These are phyloP conservation scores for Lablab purpureus DNA, from an alignment of 306 rosid genomes.

Conservation along the genomic window DNA sequence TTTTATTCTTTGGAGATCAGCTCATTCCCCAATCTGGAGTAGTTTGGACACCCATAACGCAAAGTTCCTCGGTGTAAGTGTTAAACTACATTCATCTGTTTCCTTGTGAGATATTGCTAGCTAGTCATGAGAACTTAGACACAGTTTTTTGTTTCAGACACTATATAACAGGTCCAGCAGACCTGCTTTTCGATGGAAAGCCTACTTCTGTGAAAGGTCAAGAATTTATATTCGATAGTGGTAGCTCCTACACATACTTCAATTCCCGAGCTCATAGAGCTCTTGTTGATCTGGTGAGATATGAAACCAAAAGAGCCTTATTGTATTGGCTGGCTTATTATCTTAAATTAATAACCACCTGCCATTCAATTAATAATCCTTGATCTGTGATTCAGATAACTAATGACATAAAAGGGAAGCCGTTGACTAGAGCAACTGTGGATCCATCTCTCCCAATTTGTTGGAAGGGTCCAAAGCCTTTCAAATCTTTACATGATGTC, in stretches of 20 bases:
- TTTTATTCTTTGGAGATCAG: slow-evolving; percentile 72
- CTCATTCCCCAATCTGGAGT: slow-evolving; percentile 63
- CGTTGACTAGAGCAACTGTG: slow-evolving; percentile 49
- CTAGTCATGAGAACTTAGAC: neutral
- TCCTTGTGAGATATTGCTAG: neutral
- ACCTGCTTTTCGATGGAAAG: slow-evolving; percentile 61
- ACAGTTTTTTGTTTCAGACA: slow-evolving; percentile 56
- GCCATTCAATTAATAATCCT: slow-evolving; percentile 11
- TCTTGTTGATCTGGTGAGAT: slow-evolving; percentile 63
- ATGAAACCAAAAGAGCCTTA: neutral
- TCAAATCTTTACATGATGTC: slow-evolving; percentile 61
- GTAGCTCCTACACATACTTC: slow-evolving; percentile 88
- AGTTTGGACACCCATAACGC: slow-evolving; percentile 64
- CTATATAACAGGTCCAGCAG: slow-evolving; percentile 78
- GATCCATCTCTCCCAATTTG: slow-evolving; percentile 69
- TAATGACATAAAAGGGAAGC: slow-evolving; percentile 64
- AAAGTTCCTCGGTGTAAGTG: slow-evolving; percentile 56
- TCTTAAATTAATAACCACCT: neutral
- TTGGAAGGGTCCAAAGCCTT: slow-evolving; percentile 81
- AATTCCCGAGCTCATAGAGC: slow-evolving; percentile 57
- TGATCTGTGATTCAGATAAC: slow-evolving; percentile 55
- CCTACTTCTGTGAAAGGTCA: slow-evolving; percentile 63
- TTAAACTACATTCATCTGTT: neutral
- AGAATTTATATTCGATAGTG: slow-evolving; percentile 75
- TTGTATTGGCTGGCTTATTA: neutral